Evolutionary conservation across 129 eudicot species (phyloP).

Genomic region (Calendula officinalis): DNA sequence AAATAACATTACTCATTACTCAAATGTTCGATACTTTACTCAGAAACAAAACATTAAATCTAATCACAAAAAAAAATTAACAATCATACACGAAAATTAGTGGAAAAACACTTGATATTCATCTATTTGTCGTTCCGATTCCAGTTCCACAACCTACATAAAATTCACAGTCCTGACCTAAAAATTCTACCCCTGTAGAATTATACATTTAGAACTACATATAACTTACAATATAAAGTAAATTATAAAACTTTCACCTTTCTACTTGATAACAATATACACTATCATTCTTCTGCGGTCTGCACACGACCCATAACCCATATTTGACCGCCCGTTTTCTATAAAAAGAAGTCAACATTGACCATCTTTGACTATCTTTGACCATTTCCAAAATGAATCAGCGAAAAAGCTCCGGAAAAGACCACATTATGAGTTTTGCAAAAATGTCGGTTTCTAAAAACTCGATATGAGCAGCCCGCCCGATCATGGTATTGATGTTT

Average conservation of each 20-base stretch:
- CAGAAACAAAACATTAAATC: background rate
- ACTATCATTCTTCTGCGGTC: too few relatives aligned
- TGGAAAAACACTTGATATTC: slow-evolving; percentile 21
- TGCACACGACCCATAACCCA: too few relatives aligned
- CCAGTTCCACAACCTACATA: too few relatives aligned
- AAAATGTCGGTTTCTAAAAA: background rate
- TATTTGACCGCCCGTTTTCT: too few relatives aligned
- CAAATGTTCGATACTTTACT: too few relatives aligned
- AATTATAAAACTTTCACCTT: slow-evolving; percentile 10
- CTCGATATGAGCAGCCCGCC: background rate
- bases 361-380: too few relatives aligned
- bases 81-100: background rate
- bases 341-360: too few relatives aligned
- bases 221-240: slow-evolving; percentile 8
- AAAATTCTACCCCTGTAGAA: slow-evolving; percentile 17
- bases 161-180: slow-evolving; percentile 19
- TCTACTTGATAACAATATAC: slow-evolving; percentile 27
- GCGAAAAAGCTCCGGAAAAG: background rate
- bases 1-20: too few relatives aligned
- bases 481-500: background rate
- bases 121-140: too few relatives aligned
- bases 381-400: too few relatives aligned
- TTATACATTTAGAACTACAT: slow-evolving; percentile 22
- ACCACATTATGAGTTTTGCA: background rate
- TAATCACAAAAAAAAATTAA: background rate